Conservation (phyloP, 2,329 filamentous ascomycete genomes). For the Penicillium paneum region DNA sequence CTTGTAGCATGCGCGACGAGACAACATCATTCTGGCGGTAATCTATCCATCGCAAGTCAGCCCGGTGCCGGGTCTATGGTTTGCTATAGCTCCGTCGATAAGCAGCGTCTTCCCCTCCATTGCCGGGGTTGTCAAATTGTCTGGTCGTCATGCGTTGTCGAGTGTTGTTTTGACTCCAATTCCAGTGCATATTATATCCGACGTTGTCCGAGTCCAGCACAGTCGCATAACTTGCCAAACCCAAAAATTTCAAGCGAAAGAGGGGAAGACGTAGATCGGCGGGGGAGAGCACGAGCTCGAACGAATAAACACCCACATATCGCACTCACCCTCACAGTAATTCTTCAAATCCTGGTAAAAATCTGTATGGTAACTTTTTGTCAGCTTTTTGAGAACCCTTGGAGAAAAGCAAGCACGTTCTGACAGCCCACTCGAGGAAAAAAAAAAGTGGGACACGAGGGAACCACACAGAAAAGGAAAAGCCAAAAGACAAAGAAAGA, state of each 20-base stretch:
- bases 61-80: constrained; percentile 4
- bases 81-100: constrained; percentile 5
- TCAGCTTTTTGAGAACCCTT: constrained; percentile 30
- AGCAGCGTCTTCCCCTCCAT: constrained; percentile 11
- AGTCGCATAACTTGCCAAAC: constrained; percentile 1
- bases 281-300: constrained; percentile 6
- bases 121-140: background rate
- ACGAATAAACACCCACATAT: background rate
- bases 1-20: constrained; percentile 77
- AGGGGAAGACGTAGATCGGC: constrained; percentile 11
- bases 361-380: constrained; percentile 16
- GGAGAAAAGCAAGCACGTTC: constrained; percentile 23
- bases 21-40: constrained; percentile 66
- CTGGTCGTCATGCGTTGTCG: background rate
- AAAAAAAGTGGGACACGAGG: constrained; percentile 17
- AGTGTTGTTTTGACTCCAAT: background rate
- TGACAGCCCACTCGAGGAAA: constrained; percentile 29
- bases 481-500: background rate
- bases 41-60: constrained; percentile 20
- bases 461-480: constrained; percentile 4
- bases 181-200: background rate
- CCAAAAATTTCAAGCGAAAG: constrained; percentile 7
- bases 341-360: constrained; percentile 25
- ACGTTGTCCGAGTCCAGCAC: background rate
- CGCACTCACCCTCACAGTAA: constrained; percentile 31